Percentiles rank a stretch among this genome's conserved stretches.
phyloP scores from a whole-genome alignment of 2,329 filamentous ascomycete genomes.

The Leptographium wingfieldii region DNA sequence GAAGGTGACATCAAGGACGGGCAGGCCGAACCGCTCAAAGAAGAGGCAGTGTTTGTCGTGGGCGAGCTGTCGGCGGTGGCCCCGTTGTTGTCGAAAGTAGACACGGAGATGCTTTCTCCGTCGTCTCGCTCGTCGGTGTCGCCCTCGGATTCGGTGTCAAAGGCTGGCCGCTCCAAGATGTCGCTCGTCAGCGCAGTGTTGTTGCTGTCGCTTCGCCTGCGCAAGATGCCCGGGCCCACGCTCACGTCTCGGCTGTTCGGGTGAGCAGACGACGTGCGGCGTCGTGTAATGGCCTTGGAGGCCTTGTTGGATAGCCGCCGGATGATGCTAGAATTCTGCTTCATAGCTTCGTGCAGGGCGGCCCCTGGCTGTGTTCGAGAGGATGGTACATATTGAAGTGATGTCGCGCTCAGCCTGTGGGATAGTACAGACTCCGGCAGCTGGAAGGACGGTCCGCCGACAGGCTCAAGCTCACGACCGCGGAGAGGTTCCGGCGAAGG shows the following conservation, averaged over 20 bases:
- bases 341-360: conserved; percentile 36
- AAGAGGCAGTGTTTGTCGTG: conserved; percentile 32
- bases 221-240: conserved; percentile 76
- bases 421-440: conserved; percentile 61
- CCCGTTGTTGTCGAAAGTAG: conserved; percentile 25
- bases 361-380: conserved; percentile 26
- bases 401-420: conserved; percentile 45
- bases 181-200: conserved; percentile 44
- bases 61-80: conserved; percentile 32
- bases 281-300: conserved; percentile 53
- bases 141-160: conserved; percentile 43
- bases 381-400: conserved; percentile 35
- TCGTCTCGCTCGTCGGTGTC: conserved; percentile 41
- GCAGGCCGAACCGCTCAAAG: conserved; percentile 23
- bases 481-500: conserved; percentile 52
- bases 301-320: conserved; percentile 72
- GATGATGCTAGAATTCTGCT: conserved; percentile 47
- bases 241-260: conserved; percentile 74
- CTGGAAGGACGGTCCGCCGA: conserved; percentile 44
- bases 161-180: conserved; percentile 12
- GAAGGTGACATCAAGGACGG: not conserved
- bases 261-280: conserved; percentile 66
- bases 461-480: conserved; percentile 38
- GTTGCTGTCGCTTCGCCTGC: conserved; percentile 77
- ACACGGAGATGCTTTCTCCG: conserved; percentile 14